Evolutionary conservation across 306 rosid species (phyloP), one percentile per base, ranked within the genome.

Genomic region (Quercus mongolica): DNA sequence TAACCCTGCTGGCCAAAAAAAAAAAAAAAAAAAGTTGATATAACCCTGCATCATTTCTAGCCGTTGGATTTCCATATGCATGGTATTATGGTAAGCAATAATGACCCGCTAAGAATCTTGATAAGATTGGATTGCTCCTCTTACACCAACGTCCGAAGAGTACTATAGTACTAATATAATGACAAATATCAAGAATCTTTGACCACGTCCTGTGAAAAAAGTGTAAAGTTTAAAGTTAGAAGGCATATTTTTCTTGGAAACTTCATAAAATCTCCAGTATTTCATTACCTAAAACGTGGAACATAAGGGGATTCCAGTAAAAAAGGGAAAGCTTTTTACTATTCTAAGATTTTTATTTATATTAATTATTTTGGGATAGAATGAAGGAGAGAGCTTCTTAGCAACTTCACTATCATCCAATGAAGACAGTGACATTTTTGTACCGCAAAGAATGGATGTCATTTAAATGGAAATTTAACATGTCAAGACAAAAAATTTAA

Each of bases 401-500:
- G 87, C 88, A 81, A 38, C 78, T 81, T 80, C 80, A 58, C 85
- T 69, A 75, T 81, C 52, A 84, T 81, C 89, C 90, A 88, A 86
- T 81, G 71, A 71, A 79, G 77, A 73, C 73, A 82, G 76, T 78
- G 78, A 30, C 75, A 81, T 80, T 80, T 68, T 69, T 82, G 38
- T 86, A 83, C 79, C 52, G 82, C 81, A 73, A 82, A 82, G 80
- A 70, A 78, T 87, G 81, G 86, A 85, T 79, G 71, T 86, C 80
- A 70, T 79, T 88, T 79, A 85, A 11, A 85, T 79, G 82, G 85
- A 77, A 80, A 82, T 79, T 88, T 83, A 76, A 79, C 92, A 86
- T 74, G 85, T 77, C 81, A 80, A 70, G 95, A 85, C 92, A 92
- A 92, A 86, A 86, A 85, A 88, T 90, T 31, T 31, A 31, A 35